Percentiles rank a stretch among this genome's conserved stretches.
Conservation (phyloP, 495 filamentous ascomycete genomes). For the Endocarpon pusillum region DNA sequence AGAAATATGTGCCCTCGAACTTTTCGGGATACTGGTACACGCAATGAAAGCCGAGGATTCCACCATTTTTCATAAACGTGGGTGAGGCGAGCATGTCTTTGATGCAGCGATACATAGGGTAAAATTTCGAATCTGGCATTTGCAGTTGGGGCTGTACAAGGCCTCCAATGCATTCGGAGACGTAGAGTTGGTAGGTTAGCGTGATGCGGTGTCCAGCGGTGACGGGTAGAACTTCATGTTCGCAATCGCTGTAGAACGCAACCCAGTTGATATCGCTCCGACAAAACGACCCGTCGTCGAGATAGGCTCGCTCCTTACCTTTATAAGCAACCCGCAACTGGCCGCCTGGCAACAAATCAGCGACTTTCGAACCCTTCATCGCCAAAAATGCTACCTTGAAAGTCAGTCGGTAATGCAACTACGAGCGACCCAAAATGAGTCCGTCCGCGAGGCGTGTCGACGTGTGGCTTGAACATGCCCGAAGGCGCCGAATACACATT, state of each 20-base stretch:
- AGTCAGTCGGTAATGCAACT: conserved; percentile 29
- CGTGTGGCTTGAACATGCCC: conserved; percentile 33
- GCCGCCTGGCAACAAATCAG: too few relatives aligned
- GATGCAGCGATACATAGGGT: too few relatives aligned
- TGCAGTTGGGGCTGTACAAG: too few relatives aligned
- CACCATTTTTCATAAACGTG: too few relatives aligned
- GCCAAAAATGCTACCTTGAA: conserved; percentile 24
- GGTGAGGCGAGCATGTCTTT: too few relatives aligned
- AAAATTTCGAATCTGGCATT: too few relatives aligned
- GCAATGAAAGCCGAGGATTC: too few relatives aligned
- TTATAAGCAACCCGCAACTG: conserved; percentile 14
- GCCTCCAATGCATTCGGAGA: conserved; percentile 8
- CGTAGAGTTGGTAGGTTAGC: conserved; percentile 41
- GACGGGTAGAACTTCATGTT: conserved; percentile 41
- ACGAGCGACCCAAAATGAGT: conserved; percentile 39
- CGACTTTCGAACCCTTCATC: too few relatives aligned
- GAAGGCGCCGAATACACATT: conserved; percentile 39
- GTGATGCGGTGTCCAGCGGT: conserved; percentile 35
- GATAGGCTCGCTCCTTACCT: conserved; percentile 13
- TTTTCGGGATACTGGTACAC: too few relatives aligned
- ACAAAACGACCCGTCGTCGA: conserved; percentile 24
- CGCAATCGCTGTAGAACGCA: conserved; percentile 44
- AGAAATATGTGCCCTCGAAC: too few relatives aligned
- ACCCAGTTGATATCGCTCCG: conserved; percentile 30
- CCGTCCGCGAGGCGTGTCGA: conserved; percentile 34